phyloP scores from a whole-genome alignment of 805 yeast genomes.

The Lachancea dasiensis region DNA sequence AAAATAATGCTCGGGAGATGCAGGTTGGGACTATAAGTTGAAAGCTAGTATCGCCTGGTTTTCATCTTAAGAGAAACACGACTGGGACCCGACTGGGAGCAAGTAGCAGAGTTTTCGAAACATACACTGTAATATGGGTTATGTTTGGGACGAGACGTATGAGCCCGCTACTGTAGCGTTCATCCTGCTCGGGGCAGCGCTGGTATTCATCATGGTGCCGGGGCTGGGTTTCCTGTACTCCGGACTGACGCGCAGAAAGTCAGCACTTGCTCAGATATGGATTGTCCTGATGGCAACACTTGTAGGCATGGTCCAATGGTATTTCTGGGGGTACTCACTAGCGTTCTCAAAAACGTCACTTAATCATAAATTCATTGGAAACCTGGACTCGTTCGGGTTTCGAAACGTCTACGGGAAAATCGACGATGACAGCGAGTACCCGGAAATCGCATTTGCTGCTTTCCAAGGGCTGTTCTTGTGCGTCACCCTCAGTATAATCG shows the following conservation, averaged over 20 bases:
- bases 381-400: conserved; percentile 76
- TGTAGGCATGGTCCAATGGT: conserved; percentile 85
- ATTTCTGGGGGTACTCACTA: conserved; percentile 95
- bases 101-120: neutral
- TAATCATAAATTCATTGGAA: conserved; percentile 80
- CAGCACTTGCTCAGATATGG: conserved; percentile 85
- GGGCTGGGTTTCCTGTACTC: conserved; percentile 90
- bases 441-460: conserved; percentile 77
- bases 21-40: too few species aligned
- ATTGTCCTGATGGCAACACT: conserved; percentile 66
- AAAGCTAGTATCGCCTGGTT: too few species aligned
- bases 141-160: conserved; percentile 34
- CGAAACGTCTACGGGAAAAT: conserved; percentile 54
- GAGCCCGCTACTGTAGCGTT: conserved; percentile 45
- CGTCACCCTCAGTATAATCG: conserved; percentile 86
- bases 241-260: conserved; percentile 83
- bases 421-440: conserved; percentile 45
- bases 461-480: conserved; percentile 90
- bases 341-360: conserved; percentile 74
- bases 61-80: too few species aligned
- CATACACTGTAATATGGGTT: conserved; percentile 6
- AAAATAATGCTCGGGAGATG: too few species aligned
- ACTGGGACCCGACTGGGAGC: too few species aligned
- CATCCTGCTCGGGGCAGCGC: conserved; percentile 54
- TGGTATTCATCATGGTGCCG: conserved; percentile 89